Conservation (phyloP, 805 yeast genomes). For the Candida sakaeoensis region DNA sequence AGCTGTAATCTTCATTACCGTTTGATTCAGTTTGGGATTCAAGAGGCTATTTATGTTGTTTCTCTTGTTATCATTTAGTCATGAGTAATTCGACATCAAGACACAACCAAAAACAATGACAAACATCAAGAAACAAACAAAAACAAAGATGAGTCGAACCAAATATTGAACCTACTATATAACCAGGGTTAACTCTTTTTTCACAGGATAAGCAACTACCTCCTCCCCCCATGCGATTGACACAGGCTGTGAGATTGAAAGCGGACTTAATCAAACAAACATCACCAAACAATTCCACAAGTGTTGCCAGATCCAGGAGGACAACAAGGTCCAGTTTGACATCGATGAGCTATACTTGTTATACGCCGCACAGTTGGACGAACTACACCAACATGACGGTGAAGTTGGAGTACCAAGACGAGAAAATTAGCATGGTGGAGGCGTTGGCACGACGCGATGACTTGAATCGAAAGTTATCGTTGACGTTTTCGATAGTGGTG, state of each 20-base stretch:
- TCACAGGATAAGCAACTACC: no score
- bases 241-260: conserved; percentile 1
- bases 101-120: neutral
- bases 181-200: no score
- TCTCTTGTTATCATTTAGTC: no score
- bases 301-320: no score
- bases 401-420: neutral
- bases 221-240: neutral
- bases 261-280: neutral
- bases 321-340: neutral
- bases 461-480: neutral
- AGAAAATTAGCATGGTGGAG: neutral
- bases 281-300: no score
- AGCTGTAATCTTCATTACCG: conserved; percentile 2
- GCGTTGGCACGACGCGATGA: no score
- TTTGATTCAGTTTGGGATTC: no score
- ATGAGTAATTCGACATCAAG: neutral
- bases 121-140: neutral
- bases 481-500: no score
- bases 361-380: neutral
- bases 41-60: no score
- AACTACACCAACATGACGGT: neutral
- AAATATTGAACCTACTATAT: no score
- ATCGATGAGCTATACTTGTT: neutral
- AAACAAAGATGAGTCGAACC: neutral